phyloP scores from a whole-genome alignment of 1,139 yeast genomes.

The Hyphopichia buzzinii region DNA sequence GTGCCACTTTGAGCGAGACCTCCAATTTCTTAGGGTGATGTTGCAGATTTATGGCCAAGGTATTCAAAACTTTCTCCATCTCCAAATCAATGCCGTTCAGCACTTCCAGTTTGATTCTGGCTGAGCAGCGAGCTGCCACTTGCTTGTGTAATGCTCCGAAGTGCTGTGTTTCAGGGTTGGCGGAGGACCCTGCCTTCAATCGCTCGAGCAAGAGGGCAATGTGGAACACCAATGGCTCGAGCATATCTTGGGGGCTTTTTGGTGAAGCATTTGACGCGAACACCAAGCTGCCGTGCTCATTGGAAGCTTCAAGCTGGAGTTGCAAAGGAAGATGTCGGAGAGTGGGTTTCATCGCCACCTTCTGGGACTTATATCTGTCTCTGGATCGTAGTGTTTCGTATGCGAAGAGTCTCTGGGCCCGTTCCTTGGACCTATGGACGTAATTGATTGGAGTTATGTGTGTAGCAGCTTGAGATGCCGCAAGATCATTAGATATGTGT shows the following conservation, averaged over 20 bases:
- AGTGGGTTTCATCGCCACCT: constrained; percentile 1
- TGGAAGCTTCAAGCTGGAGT: constrained; percentile 1
- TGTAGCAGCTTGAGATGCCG: no score
- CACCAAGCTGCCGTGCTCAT: background rate
- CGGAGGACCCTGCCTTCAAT: no score
- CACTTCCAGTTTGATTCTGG: no score
- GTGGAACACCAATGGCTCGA: constrained; percentile 16
- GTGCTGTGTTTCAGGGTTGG: no score
- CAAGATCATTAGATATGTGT: no score
- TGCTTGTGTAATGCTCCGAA: no score
- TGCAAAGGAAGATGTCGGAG: constrained; percentile 3
- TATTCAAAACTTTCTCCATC: no score
- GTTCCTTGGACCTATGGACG: constrained; percentile 1
- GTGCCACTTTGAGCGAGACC: no score
- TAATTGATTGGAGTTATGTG: background rate
- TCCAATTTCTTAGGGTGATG: no score
- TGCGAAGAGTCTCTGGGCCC: constrained; percentile 2
- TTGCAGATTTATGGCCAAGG: no score
- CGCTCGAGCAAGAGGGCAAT: constrained; percentile 6
- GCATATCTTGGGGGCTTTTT: background rate
- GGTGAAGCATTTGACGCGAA: background rate
- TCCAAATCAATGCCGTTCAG: no score
- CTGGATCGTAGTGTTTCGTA: constrained; percentile 1
- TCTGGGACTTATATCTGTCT: background rate
- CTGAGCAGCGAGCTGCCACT: no score